Conservation (phyloP, 2,329 filamentous ascomycete genomes). For the Stagonosporopsis tanaceti region DNA sequence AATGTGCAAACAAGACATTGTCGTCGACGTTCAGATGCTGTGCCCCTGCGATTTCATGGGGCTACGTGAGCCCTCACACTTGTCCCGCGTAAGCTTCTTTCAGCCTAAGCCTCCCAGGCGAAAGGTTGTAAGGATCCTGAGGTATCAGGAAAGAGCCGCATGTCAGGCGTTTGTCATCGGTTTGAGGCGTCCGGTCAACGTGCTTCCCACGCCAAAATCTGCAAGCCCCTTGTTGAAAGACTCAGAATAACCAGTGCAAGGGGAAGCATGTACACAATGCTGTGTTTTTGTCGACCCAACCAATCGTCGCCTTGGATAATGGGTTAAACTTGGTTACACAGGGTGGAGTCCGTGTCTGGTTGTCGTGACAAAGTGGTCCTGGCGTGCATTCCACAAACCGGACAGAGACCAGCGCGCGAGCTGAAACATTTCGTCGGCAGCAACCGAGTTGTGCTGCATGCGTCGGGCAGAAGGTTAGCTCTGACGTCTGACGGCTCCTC, state of each 20-base stretch:
- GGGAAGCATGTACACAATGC: constrained; percentile 3
- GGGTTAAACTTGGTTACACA: constrained; percentile 36
- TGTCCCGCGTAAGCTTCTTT: background rate
- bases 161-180: constrained; percentile 20
- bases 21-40: background rate
- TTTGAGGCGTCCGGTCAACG: constrained; percentile 25
- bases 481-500: constrained; percentile 25
- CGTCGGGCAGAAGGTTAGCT: constrained; percentile 24
- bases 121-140: constrained; percentile 1
- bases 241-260: constrained; percentile 16
- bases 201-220: constrained; percentile 24
- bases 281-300: constrained; percentile 7
- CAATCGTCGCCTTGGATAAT: constrained; percentile 16
- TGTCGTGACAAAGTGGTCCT: constrained; percentile 30
- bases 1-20: background rate
- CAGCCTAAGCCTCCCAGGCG: background rate
- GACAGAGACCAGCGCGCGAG: background rate
- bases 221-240: constrained; percentile 29
- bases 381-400: constrained; percentile 39
- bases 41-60: background rate
- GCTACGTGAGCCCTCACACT: background rate
- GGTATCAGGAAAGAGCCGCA: constrained; percentile 12
- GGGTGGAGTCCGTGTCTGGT: constrained; percentile 34
- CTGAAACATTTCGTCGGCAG: constrained; percentile 43
- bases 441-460: constrained; percentile 45